Evolutionary conservation across 2,329 filamentous ascomycete species (phyloP), one percentile per base, ranked within the genome.

Genomic region (Amauroascus verrucosus): DNA sequence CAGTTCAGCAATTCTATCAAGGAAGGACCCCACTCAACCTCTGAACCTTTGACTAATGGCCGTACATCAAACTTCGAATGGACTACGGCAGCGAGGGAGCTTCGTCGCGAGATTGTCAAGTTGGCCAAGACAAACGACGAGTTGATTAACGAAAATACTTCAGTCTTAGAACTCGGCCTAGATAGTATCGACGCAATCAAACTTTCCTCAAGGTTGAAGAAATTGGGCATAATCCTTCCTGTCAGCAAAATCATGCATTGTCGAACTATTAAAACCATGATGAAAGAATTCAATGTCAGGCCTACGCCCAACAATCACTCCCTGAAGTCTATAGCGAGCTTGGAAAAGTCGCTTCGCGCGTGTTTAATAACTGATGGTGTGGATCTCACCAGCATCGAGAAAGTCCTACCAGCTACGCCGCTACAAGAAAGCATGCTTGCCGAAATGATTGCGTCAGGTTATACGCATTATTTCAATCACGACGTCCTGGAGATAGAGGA

Each of bases 171-270:
- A 60, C 76, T 96, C 30, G 90, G 90, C 0, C 76, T 96, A 6
- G 91, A 96, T 71, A 95, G 90, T 62, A 94, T 96, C 54, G 90
- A 96, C 67, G 80, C 85, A 1, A 91, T 96, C 66, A 94, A 88
- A 61, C 72, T 96, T 0, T 85, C 86, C 0, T 83, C 88, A 0
- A 78, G 82, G 51, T 73, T 95, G 1, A 85, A 79, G 58, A 78
- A 76, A 43, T 68, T 70, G 3, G 78, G 77, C 0, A 70, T 93
- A 18, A 64, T 71, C 0, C 65, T 95, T 9, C 72, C 83, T 0
- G 81, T 90, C n/a, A 86, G 87, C 59, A 74, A 77, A n/a, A 83
- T 96, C 20, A 85, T 95, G 76, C 83, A 79, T 50, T 76, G 76
- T 2, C 81, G 85, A 49, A 88, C 79, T 0, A 83, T 95, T 33